These are phyloP conservation scores for Rubus parviflorus DNA, from an alignment of 306 rosid genomes.

Conservation along the genomic window DNA sequence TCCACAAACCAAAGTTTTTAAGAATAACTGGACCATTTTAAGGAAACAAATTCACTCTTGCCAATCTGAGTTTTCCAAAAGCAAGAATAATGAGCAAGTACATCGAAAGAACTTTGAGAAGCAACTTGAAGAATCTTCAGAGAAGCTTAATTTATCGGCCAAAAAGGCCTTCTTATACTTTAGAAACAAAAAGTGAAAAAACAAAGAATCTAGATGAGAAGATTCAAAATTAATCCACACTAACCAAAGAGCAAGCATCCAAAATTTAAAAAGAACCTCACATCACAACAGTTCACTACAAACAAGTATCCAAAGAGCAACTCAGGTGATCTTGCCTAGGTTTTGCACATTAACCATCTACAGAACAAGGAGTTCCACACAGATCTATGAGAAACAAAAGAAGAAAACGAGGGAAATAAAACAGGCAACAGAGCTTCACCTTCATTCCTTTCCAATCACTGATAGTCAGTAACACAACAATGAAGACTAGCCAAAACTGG, in stretches of 20 bases:
- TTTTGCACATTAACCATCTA: constrained; percentile 2
- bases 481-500: neutral
- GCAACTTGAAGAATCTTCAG: neutral
- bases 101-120: neutral
- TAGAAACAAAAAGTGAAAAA: neutral
- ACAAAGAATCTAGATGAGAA: neutral
- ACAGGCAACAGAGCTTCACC: neutral
- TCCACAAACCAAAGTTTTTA: neutral
- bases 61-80: constrained; percentile 6
- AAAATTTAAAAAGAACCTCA: constrained; percentile 22
- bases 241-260: constrained; percentile 16
- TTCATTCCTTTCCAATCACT: neutral
- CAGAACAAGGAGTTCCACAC: constrained; percentile 7
- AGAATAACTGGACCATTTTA: neutral
- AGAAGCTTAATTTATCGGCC: neutral
- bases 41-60: neutral
- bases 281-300: constrained; percentile 5
- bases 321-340: constrained; percentile 19
- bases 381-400: constrained; percentile 18
- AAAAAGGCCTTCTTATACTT: neutral
- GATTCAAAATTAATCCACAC: constrained; percentile 2
- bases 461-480: neutral
- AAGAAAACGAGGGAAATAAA: neutral
- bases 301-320: neutral
- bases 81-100: neutral